Evolutionary conservation across 306 rosid species (phyloP).

Genomic region (Cicer arietinum): DNA sequence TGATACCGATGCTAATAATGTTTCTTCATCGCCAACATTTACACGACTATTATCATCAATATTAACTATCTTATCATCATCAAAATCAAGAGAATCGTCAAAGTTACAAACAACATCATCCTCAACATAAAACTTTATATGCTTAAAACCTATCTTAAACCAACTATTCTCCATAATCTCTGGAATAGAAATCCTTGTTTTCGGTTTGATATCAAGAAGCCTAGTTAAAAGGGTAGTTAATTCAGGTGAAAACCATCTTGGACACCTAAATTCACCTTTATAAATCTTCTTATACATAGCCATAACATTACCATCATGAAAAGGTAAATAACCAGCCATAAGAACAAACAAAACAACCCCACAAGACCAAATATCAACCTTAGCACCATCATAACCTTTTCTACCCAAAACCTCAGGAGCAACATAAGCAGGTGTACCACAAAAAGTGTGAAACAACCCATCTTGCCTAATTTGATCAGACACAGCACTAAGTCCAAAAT

Average conservation of each 20-base stretch:
- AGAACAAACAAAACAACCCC: slow-evolving; percentile 60
- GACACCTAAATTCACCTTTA: slow-evolving; percentile 58
- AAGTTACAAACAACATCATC: slow-evolving; percentile 54
- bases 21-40: slow-evolving; percentile 1
- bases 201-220: slow-evolving; percentile 57
- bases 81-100: not conserved
- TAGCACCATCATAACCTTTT: slow-evolving; percentile 60
- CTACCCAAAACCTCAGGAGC: slow-evolving; percentile 64
- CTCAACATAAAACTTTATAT: slow-evolving; percentile 57
- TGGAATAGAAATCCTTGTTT: slow-evolving; percentile 54
- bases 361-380: slow-evolving; percentile 71
- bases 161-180: slow-evolving; percentile 58
- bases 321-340: slow-evolving; percentile 63
- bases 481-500: slow-evolving; percentile 66
- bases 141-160: slow-evolving; percentile 60
- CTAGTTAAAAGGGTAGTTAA: slow-evolving; percentile 38
- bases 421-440: slow-evolving; percentile 72
- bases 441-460: slow-evolving; percentile 68
- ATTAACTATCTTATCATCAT: not conserved
- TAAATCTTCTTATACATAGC: slow-evolving; percentile 64
- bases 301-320: slow-evolving; percentile 54
- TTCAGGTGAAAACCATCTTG: slow-evolving; percentile 61
- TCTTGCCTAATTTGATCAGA: slow-evolving; percentile 64
- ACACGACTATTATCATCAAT: not conserved
- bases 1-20: not conserved